These are phyloP conservation scores for Pseudevernia furfuracea DNA, from an alignment of 495 filamentous ascomycete species.

Conservation along the genomic window DNA sequence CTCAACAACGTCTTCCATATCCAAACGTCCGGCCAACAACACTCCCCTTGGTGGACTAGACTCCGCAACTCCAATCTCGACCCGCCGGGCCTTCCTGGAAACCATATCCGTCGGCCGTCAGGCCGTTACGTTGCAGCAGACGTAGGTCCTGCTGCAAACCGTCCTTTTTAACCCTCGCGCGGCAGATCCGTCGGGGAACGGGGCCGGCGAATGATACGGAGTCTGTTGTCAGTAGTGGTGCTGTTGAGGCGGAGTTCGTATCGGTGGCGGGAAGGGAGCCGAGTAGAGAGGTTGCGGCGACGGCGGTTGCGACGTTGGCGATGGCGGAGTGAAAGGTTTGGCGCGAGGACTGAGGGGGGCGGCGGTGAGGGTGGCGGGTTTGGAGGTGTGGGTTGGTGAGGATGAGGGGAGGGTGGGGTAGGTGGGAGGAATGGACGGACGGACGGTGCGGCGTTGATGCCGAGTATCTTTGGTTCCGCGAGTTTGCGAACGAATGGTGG, in stretches of 20 bases:
- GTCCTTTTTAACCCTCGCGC: background rate
- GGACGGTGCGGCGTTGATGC: no score
- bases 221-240: background rate
- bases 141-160: background rate
- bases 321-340: background rate
- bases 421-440: no score
- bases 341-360: background rate
- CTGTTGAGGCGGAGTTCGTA: background rate
- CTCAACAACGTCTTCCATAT: background rate
- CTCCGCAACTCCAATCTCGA: background rate
- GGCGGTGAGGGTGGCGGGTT: background rate
- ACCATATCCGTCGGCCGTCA: background rate
- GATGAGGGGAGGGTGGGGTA: no score
- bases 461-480: no score
- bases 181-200: background rate
- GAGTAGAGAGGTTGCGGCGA: background rate
- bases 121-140: background rate
- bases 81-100: background rate
- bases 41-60: slow-evolving; percentile 2
- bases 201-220: background rate
- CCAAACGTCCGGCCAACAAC: background rate
- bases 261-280: background rate
- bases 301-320: background rate
- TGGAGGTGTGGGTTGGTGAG: background rate
- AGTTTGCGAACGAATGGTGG: no score